Evolutionary conservation across 2,329 filamentous ascomycete species (phyloP), one percentile per base, ranked within the genome.

Genomic region (Calonectria multiphialidica): DNA sequence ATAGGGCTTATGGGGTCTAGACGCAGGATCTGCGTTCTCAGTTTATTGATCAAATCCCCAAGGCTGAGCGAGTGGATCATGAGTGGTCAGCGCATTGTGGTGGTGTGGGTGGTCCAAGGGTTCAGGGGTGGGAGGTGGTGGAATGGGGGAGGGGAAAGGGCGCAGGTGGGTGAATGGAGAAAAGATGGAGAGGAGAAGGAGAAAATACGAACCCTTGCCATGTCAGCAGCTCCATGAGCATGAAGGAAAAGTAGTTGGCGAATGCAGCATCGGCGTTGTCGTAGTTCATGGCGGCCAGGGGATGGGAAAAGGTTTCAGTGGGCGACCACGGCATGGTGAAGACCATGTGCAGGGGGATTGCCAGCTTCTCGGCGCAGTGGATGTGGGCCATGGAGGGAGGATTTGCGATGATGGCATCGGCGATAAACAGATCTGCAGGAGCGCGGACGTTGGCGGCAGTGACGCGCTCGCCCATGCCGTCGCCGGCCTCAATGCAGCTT

Each of bases 261-360:
- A 76, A 66, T 25, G 70, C 77, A 5, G 75, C 62, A n/a, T 79
- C 77, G 1, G 76, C 68, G n/a, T 77, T 50, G 7, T 71, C 77
- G 37, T 79, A 77, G 50, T 70, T 79, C 74, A 80, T 76, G 2
- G 64, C 89, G 93, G 72, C 80, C 62, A 77, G 71, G 9, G 72
- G 80, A 67, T 78, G 79, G 44, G 71, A 77, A 63, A 81, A 81
- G 12, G 70, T 64, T 37, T 72, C 76, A 0, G 93, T 95, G 0
- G 92, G 90, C 5, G 91, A 92, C 89, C 92, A 95, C 0, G 93
- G 93, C 92, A 95, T 94, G 2, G 90, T 89, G 72, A 88, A 87
- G 74, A 90, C 85, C 73, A 90, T 82, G 73, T 89, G 87, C 6
- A 90, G 74, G 2, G 88, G 88, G 10, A 89, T 83, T 0, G 83